Evolutionary conservation across 805 yeast genomes (phyloP).

Genomic region (Metschnikowia noctiluminum): DNA sequence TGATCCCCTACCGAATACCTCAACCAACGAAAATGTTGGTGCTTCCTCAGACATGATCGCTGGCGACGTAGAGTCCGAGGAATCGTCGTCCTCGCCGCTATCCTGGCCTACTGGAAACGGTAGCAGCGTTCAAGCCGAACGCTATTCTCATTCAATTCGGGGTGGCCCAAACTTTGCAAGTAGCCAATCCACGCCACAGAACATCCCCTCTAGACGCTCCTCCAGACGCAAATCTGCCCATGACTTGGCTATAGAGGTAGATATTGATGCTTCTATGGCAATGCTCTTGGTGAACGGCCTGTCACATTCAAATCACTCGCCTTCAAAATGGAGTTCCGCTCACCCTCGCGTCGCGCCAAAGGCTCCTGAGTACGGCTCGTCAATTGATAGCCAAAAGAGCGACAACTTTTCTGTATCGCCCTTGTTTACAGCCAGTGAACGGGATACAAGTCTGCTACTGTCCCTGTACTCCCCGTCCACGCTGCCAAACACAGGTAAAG

Average conservation of each 20-base stretch:
- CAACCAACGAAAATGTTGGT: conserved; percentile 26
- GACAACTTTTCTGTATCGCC: conserved; percentile 29
- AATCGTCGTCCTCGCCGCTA: conserved; percentile 40
- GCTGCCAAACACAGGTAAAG: conserved; percentile 13
- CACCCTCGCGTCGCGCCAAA: neutral
- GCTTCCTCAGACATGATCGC: conserved; percentile 23
- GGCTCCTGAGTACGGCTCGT: conserved; percentile 27
- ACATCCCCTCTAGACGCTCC: conserved; percentile 10
- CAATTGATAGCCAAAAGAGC: conserved; percentile 42
- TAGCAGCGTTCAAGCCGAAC: conserved; percentile 10
- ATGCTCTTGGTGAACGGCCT: conserved; percentile 23
- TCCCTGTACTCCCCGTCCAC: conserved; percentile 25
- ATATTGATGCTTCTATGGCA: conserved; percentile 48
- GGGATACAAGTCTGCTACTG: conserved; percentile 39
- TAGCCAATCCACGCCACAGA: conserved; percentile 11
- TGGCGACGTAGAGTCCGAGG: conserved; percentile 42
- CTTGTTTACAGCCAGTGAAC: conserved; percentile 31
- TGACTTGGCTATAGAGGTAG: conserved; percentile 29
- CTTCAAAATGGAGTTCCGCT: conserved; percentile 6
- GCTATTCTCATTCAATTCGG: conserved; percentile 2
- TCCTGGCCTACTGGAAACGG: conserved; percentile 30
- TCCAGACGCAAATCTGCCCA: conserved; percentile 10
- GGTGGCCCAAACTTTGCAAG: neutral
- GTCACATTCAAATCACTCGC: conserved; percentile 5
- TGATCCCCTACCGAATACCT: conserved; percentile 46